These are phyloP conservation scores for Bimuria novae-zelandiae DNA, from an alignment of 2,329 filamentous ascomycete genomes.

Conservation along the genomic window DNA sequence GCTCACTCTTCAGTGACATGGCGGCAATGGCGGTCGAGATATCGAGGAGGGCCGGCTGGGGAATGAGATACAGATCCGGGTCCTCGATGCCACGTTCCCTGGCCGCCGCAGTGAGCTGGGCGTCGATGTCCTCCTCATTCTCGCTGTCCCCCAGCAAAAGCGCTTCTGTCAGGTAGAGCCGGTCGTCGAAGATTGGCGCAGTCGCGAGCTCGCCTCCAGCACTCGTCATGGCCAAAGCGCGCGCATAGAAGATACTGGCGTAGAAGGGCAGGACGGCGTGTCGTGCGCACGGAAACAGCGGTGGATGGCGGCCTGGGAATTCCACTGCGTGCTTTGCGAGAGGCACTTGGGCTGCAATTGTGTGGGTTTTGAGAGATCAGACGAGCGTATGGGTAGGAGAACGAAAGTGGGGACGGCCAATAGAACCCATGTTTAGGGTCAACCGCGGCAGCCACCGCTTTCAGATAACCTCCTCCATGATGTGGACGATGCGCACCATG, in stretches of 20 bases:
- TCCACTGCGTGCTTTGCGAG: conserved; percentile 22
- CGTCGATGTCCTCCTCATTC: conserved; percentile 39
- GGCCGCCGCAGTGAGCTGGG: conserved; percentile 32
- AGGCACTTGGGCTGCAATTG: conserved; percentile 21
- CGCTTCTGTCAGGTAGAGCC: conserved; percentile 37
- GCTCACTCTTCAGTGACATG: conserved; percentile 36
- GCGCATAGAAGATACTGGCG: conserved; percentile 31
- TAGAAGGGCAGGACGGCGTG: not conserved
- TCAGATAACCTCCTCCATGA: not conserved
- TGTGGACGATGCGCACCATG: not conserved
- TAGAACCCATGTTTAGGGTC: not conserved
- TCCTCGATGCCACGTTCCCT: conserved; percentile 39
- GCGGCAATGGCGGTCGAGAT: conserved; percentile 37
- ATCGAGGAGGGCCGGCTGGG: conserved; percentile 20
- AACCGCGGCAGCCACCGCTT: conserved; percentile 2
- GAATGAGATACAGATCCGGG: conserved; percentile 35
- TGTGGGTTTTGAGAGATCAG: conserved; percentile 11
- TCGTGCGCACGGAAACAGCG: conserved; percentile 36
- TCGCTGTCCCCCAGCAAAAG: conserved; percentile 30
- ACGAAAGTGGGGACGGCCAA: not conserved
- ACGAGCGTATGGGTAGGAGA: not conserved
- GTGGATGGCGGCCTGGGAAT: not conserved
- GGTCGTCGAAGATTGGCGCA: conserved; percentile 43
- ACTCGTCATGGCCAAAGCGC: conserved; percentile 39
- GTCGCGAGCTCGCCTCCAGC: conserved; percentile 31